Conservation (phyloP, 176 grass and related monocot genomes). For the Leersia perrieri region DNA sequence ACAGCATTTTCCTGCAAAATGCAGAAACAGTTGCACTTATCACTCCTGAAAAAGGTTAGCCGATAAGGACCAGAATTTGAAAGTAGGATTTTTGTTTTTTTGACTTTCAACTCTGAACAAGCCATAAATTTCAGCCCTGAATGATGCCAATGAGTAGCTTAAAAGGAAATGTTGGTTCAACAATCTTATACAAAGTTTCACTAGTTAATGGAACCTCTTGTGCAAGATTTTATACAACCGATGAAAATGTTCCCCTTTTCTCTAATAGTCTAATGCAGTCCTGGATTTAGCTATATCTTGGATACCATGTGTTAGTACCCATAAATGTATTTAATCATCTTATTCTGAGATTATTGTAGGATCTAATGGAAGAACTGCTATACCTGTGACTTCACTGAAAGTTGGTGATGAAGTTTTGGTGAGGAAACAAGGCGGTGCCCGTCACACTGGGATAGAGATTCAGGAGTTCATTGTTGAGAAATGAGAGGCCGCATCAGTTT, state of each 20-base stretch:
- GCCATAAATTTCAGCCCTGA: background rate
- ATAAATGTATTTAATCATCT: background rate
- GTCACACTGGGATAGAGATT: constrained; percentile 97
- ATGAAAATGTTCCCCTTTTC: background rate
- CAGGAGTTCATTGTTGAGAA: constrained; percentile 89
- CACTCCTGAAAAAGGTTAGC: constrained; percentile 46
- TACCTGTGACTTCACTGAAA: constrained; percentile 89
- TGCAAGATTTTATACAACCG: background rate
- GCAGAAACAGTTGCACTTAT: constrained; percentile 94
- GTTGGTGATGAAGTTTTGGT: constrained; percentile 74
- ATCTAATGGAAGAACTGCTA: constrained; percentile 42
- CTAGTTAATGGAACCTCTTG: background rate
- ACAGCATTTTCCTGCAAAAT: constrained; percentile 94
- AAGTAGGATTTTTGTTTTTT: constrained; percentile 10
- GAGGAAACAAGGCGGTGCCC: constrained; percentile 68
- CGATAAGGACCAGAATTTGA: background rate
- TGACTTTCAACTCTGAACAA: background rate
- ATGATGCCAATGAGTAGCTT: background rate
- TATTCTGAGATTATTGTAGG: constrained; percentile 2
- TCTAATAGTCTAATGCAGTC: background rate
- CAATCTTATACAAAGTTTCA: background rate
- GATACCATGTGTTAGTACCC: background rate
- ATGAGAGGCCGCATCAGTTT: constrained; percentile 24
- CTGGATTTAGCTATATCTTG: background rate
- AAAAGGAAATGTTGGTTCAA: background rate